Evolutionary conservation across 1,284 basidiomycete genomes (phyloP).

Genomic region (Rugosomyces carneus): DNA sequence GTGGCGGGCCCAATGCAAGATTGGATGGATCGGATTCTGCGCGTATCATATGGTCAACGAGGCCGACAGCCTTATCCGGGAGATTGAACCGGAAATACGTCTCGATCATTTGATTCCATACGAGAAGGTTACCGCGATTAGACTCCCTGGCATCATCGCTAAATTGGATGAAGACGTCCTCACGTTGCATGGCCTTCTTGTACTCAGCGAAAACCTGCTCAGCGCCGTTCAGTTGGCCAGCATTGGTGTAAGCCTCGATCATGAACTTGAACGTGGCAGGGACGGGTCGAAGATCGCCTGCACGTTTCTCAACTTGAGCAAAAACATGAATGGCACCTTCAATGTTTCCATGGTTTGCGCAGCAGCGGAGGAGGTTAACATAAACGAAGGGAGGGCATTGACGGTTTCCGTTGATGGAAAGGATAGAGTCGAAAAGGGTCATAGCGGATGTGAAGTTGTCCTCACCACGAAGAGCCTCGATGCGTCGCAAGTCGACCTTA

Average conservation of each 20-base stretch:
- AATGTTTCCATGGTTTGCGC: conserved; percentile 52
- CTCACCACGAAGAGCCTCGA: conserved; percentile 47
- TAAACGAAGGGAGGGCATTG: conserved; percentile 41
- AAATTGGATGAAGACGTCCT: conserved; percentile 24
- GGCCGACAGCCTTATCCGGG: conserved; percentile 55
- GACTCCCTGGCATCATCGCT: conserved; percentile 13
- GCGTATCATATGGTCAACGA: conserved; percentile 74
- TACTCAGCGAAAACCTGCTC: conserved; percentile 68
- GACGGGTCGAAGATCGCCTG: conserved; percentile 31
- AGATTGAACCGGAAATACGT: conserved; percentile 67
- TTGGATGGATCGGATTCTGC: conserved; percentile 19
- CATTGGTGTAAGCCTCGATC: conserved; percentile 53
- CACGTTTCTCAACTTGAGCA: conserved; percentile 53
- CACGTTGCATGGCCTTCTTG: conserved; percentile 31
- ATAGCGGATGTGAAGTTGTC: conserved; percentile 69
- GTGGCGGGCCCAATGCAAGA: conserved; percentile 38
- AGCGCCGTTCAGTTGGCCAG: conserved; percentile 52
- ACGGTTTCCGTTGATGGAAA: conserved; percentile 30
- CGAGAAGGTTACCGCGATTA: conserved; percentile 32
- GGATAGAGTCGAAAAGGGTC: conserved; percentile 63
- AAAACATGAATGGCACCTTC: conserved; percentile 67
- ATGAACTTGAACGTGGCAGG: conserved; percentile 52
- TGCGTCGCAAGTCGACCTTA: conserved; percentile 30
- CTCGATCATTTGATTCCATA: conserved; percentile 75
- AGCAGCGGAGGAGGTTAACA: conserved; percentile 57